phyloP scores from a whole-genome alignment of 441 rosid genomes.

The Croton setiger region DNA sequence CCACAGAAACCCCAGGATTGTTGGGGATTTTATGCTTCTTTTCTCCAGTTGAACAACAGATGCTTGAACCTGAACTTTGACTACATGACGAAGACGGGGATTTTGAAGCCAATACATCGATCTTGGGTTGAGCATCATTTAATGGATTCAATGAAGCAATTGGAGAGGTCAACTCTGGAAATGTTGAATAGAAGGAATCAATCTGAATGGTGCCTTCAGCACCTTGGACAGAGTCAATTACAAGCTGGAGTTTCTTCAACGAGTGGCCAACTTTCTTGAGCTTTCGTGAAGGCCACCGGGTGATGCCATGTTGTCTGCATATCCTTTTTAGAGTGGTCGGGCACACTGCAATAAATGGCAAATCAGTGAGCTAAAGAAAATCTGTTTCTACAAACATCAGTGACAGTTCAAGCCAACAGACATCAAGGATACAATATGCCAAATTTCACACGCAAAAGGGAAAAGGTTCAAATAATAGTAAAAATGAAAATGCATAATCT shows the following conservation, averaged over 20 bases:
- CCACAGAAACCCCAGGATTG: constrained; percentile 26
- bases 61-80: constrained; percentile 67
- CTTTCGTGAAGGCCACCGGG: constrained; percentile 88
- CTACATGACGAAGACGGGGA: constrained; percentile 37
- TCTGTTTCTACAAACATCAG: neutral
- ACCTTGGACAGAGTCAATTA: constrained; percentile 77
- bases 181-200: constrained; percentile 69
- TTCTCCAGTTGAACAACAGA: constrained; percentile 45
- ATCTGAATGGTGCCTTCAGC: constrained; percentile 64
- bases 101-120: constrained; percentile 36
- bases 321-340: constrained; percentile 91
- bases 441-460: no score
- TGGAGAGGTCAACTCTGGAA: constrained; percentile 69
- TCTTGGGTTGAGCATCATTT: no score
- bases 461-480: no score
- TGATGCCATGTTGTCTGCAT: constrained; percentile 91
- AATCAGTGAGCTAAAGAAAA: constrained; percentile 10
- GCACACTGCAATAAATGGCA: constrained; percentile 57
- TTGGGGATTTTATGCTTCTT: constrained; percentile 22
- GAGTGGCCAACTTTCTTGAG: constrained; percentile 92
- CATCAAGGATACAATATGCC: neutral
- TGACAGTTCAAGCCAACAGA: no score
- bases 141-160: constrained; percentile 30
- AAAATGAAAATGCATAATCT: no score
- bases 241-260: constrained; percentile 72